Evolutionary conservation across 2,329 filamentous ascomycete species (phyloP).

Genomic region (Fusarium begoniae): DNA sequence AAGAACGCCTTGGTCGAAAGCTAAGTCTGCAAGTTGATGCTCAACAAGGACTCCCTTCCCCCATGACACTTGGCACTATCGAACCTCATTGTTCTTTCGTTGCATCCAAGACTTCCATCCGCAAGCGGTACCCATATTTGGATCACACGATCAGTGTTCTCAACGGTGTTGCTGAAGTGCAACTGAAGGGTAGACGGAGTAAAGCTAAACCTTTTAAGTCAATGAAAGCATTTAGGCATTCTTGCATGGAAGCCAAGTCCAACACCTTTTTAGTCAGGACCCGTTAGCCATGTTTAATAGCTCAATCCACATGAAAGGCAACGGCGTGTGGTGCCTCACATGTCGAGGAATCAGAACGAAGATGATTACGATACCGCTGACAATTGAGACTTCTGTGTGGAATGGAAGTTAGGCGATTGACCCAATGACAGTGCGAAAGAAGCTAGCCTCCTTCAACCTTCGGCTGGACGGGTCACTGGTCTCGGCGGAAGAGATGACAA

Average conservation of each 20-base stretch:
- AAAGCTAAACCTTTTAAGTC: not conserved
- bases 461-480: slow-evolving; percentile 1
- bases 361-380: slow-evolving; percentile 32
- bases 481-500: not conserved
- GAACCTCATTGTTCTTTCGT: not conserved
- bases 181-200: not conserved
- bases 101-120: not conserved
- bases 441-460: slow-evolving; percentile 19
- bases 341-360: slow-evolving; percentile 32
- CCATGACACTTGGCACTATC: not conserved
- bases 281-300: slow-evolving; percentile 8
- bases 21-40: not conserved
- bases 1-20: not conserved
- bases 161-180: not conserved
- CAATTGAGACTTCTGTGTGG: slow-evolving; percentile 29
- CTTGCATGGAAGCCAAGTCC: not conserved
- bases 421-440: slow-evolving; percentile 31
- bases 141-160: slow-evolving; percentile 13
- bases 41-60: not conserved
- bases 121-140: not conserved
- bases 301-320: slow-evolving; percentile 18
- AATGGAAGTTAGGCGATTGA: slow-evolving; percentile 31
- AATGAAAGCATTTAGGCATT: not conserved
- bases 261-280: slow-evolving; percentile 3
- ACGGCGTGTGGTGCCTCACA: slow-evolving; percentile 3